Conservation (phyloP, 139 green algal species). For the Chlorella sp. region DNA sequence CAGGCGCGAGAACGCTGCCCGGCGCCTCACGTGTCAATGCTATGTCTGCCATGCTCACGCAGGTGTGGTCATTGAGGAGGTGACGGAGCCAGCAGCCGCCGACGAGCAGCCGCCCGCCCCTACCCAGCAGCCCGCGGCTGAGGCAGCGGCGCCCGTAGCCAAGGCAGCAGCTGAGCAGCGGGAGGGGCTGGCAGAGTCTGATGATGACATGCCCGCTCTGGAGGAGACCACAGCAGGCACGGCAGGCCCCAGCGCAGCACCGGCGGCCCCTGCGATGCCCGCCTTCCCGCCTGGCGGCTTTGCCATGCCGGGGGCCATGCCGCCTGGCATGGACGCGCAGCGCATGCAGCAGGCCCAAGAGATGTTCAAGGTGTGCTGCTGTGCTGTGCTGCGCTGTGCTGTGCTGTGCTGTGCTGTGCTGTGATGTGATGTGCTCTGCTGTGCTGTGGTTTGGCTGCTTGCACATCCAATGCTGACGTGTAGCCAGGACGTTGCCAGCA, state of each 20-base stretch:
- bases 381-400: background rate
- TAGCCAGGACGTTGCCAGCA: background rate
- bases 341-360: slow-evolving; percentile 9
- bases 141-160: background rate
- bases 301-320: background rate
- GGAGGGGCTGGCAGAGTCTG: slow-evolving; percentile 11
- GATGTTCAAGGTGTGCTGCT: slow-evolving; percentile 22
- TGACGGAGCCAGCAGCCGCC: slow-evolving; percentile 7
- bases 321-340: slow-evolving; percentile 14
- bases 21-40: background rate
- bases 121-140: background rate
- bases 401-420: background rate
- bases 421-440: background rate
- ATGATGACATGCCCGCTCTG: slow-evolving; percentile 19
- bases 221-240: background rate
- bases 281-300: background rate
- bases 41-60: background rate
- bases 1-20: background rate
- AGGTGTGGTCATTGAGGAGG: slow-evolving; percentile 34
- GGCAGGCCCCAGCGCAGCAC: background rate
- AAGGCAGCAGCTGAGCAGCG: background rate
- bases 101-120: background rate
- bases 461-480: background rate
- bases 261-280: background rate
- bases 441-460: background rate